A percentile compares a stretch with the other conserved stretches of the same genome.
Evolutionary conservation across 371 early-diverging fungal species (phyloP).

Genomic region (Entomophthora muscae): DNA sequence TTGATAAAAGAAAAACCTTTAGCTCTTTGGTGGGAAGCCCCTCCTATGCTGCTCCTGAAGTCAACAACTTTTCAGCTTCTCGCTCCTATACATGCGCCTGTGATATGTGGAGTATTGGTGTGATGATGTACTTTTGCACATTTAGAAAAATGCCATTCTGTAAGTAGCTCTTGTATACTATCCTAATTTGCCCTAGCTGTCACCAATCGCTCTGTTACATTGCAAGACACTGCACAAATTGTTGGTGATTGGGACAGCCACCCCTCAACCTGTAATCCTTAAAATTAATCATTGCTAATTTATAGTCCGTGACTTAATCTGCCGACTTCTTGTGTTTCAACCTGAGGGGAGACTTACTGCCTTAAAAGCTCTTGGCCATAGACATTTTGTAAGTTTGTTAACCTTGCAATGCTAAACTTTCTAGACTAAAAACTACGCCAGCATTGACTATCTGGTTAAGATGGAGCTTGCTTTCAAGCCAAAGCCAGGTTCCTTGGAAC

Average conservation of each 20-base stretch:
- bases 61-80: background rate
- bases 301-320: background rate
- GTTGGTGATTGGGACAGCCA: background rate
- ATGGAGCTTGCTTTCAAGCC: background rate
- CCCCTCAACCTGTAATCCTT: background rate
- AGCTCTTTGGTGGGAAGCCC: constrained; percentile 1
- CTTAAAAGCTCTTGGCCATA: background rate
- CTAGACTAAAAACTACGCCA: background rate
- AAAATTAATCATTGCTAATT: background rate
- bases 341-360: background rate
- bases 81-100: background rate
- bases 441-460: background rate
- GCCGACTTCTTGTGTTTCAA: background rate
- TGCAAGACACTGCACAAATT: background rate
- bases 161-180: background rate
- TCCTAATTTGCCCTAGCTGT: background rate
- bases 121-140: background rate
- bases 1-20: background rate
- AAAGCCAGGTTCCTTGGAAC: background rate
- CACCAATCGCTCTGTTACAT: background rate
- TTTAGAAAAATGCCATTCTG: background rate
- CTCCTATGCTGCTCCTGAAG: constrained; percentile 3
- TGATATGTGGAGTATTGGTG: constrained; percentile 1
- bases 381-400: background rate
- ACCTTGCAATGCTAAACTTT: background rate